Evolutionary conservation across 768 basidiomycete species (phyloP).

Genomic region (Lactarius quietus): DNA sequence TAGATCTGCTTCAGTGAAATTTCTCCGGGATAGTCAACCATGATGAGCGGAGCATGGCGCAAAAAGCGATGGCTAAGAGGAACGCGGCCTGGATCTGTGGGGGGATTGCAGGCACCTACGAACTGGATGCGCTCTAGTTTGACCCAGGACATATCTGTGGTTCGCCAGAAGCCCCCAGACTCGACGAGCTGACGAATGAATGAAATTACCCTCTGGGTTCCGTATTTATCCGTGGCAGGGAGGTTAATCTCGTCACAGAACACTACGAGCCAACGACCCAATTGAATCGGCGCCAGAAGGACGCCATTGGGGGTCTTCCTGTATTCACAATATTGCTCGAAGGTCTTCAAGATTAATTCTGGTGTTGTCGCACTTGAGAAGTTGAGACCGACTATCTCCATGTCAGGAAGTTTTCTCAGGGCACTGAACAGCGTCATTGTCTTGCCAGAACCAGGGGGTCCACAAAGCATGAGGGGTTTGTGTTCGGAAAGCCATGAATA

Average conservation of each 20-base stretch:
- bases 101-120: slow-evolving; percentile 98
- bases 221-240: slow-evolving; percentile 95
- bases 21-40: slow-evolving; percentile 99
- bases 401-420: slow-evolving; percentile 93
- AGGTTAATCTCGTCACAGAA: slow-evolving; percentile 99
- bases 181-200: slow-evolving; percentile 98
- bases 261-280: slow-evolving; percentile 98
- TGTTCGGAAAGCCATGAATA: slow-evolving; percentile 99
- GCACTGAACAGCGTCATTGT: slow-evolving; percentile 99
- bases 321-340: slow-evolving; percentile 99
- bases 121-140: slow-evolving; percentile 98
- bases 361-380: slow-evolving; percentile 99
- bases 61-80: slow-evolving; percentile 96
- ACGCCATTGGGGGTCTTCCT: slow-evolving; percentile 99
- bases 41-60: slow-evolving; percentile 93
- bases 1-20: slow-evolving; percentile 97
- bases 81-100: slow-evolving; percentile 98
- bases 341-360: slow-evolving; percentile 97
- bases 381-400: slow-evolving; percentile 98
- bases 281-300: slow-evolving; percentile 87
- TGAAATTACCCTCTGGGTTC: slow-evolving; percentile 97
- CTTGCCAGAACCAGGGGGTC: slow-evolving; percentile 99
- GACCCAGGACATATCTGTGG: slow-evolving; percentile 95
- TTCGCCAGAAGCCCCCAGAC: slow-evolving; percentile 90
- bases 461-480: slow-evolving; percentile 96